Evolutionary conservation across 2,329 filamentous ascomycete species (phyloP).

Genomic region (Aspergillus floridensis): DNA sequence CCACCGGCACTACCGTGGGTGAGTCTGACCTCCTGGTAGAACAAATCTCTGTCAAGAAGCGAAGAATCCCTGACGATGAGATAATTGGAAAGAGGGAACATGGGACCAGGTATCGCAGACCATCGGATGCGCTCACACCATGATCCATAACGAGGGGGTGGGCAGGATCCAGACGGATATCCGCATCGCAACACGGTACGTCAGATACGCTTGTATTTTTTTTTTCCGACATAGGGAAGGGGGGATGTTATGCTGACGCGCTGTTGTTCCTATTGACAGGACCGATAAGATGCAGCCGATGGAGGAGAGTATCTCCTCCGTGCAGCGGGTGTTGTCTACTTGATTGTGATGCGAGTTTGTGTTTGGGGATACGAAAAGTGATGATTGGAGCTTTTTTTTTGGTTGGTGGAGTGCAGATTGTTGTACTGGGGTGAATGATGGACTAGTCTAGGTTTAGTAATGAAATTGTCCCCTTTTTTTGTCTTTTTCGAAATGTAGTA

Average conservation of each 20-base stretch:
- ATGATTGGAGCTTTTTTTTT: too few relatives aligned
- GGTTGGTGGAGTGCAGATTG: background rate
- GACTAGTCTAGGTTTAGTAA: background rate
- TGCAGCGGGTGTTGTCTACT: constrained; percentile 3
- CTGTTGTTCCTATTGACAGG: constrained; percentile 39
- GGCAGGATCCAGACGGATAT: constrained; percentile 81
- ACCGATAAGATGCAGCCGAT: constrained; percentile 79
- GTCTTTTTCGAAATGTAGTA: too few relatives aligned
- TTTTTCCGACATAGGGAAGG: background rate
- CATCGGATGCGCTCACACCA: constrained; percentile 72
- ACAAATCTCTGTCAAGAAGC: background rate
- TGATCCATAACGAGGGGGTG: constrained; percentile 71
- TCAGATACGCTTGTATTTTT: background rate
- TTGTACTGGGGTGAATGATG: too few relatives aligned
- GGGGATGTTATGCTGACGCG: background rate
- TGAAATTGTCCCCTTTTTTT: background rate
- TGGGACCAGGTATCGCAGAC: constrained; percentile 81
- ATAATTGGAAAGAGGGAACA: constrained; percentile 62
- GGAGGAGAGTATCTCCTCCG: constrained; percentile 31
- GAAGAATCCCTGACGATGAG: background rate
- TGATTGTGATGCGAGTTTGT: background rate
- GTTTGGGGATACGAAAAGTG: background rate
- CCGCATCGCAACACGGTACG: constrained; percentile 70
- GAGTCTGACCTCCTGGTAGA: constrained; percentile 26
- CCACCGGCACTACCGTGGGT: constrained; percentile 85